Evolutionary conservation across 2,329 filamentous ascomycete species (phyloP).

Genomic region (Hypoxylon sp.): DNA sequence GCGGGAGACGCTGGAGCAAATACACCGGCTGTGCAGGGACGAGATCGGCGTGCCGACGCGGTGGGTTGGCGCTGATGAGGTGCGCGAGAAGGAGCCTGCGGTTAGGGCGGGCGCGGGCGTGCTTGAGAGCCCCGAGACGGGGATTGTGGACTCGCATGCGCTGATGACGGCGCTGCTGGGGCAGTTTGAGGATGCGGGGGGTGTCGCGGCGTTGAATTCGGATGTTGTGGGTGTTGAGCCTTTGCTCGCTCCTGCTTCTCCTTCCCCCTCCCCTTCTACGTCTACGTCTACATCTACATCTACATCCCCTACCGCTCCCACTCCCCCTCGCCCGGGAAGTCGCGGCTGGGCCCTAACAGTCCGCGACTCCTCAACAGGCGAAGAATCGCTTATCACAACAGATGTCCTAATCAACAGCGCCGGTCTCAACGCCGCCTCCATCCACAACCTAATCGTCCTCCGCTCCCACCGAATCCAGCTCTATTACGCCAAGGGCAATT

Average conservation of each 20-base stretch:
- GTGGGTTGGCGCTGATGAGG: constrained; percentile 76
- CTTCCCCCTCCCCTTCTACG: neutral
- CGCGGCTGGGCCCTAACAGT: constrained; percentile 79
- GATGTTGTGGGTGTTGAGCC: constrained; percentile 73
- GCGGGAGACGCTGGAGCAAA: constrained; percentile 70
- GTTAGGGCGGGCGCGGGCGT: constrained; percentile 80
- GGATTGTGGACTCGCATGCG: constrained; percentile 89
- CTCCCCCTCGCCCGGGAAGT: constrained; percentile 58
- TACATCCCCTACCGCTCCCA: neutral
- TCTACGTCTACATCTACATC: no score
- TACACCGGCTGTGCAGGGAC: constrained; percentile 62
- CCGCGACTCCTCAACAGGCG: constrained; percentile 61
- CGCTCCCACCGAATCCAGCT: constrained; percentile 68
- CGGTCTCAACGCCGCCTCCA: constrained; percentile 80
- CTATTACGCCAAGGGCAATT: constrained; percentile 94
- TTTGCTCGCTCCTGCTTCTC: constrained; percentile 46
- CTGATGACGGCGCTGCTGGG: constrained; percentile 87
- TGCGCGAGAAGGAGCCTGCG: constrained; percentile 76
- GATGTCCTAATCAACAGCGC: constrained; percentile 88
- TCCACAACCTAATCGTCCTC: constrained; percentile 87
- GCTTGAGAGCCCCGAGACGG: constrained; percentile 87
- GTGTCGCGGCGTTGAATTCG: constrained; percentile 79
- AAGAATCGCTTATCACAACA: constrained; percentile 74
- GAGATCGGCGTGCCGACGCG: constrained; percentile 74
- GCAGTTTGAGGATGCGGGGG: constrained; percentile 81